Evolutionary conservation across 73 alveolate genomes (phyloP).

Genomic region (Paraurostyla sp.): DNA sequence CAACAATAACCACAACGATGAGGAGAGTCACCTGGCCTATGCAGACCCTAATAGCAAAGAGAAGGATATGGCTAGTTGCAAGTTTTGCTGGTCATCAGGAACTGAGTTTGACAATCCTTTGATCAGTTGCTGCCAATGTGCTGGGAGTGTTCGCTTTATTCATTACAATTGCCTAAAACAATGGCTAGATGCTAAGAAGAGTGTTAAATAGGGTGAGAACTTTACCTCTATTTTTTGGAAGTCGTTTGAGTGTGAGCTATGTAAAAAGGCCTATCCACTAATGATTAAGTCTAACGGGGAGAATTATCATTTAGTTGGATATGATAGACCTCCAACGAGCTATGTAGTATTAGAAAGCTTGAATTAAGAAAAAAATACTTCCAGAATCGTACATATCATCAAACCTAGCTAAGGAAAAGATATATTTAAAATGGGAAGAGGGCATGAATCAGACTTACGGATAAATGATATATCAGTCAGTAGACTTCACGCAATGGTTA

Average conservation of each 20-base stretch:
- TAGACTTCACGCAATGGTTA: slow-evolving; percentile 81
- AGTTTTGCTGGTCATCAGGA: slow-evolving; percentile 85
- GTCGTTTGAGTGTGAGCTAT: slow-evolving; percentile 90
- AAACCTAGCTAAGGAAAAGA: not conserved
- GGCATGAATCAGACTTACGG: slow-evolving; percentile 86
- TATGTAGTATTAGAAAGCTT: not conserved
- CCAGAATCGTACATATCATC: not conserved
- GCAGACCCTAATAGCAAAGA: not conserved
- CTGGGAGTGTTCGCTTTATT: slow-evolving; percentile 86
- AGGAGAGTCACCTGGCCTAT: no score
- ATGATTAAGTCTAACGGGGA: not conserved
- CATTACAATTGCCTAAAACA: slow-evolving; percentile 89
- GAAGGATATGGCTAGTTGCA: slow-evolving; percentile 49
- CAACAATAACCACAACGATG: no score
- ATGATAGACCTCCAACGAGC: not conserved
- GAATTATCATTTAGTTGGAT: not conserved
- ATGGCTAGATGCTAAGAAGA: slow-evolving; percentile 83
- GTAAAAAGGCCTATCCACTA: slow-evolving; percentile 88
- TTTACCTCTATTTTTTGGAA: slow-evolving; percentile 73
- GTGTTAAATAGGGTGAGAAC: slow-evolving; percentile 52
- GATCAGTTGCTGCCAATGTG: slow-evolving; percentile 83
- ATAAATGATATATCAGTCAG: slow-evolving; percentile 88
- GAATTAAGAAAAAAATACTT: not conserved
- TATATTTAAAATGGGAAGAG: slow-evolving; percentile 81
- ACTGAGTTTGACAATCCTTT: slow-evolving; percentile 79